These are phyloP conservation scores for Blumeriella jaapii DNA, from an alignment of 2,329 filamentous ascomycete species.

Conservation along the genomic window DNA sequence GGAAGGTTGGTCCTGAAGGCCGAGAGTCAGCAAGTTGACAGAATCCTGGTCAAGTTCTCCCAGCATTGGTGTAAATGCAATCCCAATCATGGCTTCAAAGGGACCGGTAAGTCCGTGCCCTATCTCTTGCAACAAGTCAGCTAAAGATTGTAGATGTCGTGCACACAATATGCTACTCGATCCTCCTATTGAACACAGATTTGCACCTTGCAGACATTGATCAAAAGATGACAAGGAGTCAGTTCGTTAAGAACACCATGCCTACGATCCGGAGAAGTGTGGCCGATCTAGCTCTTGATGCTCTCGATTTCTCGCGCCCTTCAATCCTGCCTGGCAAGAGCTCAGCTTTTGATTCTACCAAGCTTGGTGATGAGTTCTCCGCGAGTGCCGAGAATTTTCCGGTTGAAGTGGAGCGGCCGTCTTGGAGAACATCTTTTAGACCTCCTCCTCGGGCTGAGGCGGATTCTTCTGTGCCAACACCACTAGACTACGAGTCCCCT, in stretches of 20 bases:
- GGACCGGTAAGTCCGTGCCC: conserved; percentile 48
- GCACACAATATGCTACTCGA: conserved; percentile 92
- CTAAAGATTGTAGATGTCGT: conserved; percentile 58
- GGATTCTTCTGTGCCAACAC: conserved; percentile 24
- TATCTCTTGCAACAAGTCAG: neutral
- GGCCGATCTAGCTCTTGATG: conserved; percentile 57
- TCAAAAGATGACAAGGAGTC: conserved; percentile 86
- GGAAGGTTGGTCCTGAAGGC: conserved; percentile 71
- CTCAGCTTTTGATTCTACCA: conserved; percentile 17
- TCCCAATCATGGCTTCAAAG: conserved; percentile 83
- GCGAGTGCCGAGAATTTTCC: conserved; percentile 21
- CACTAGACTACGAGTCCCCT: conserved; percentile 27
- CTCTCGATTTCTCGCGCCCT: conserved; percentile 42
- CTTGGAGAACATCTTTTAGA: conserved; percentile 26
- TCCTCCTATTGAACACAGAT: conserved; percentile 92
- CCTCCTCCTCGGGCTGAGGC: conserved; percentile 19
- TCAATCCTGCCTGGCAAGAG: conserved; percentile 37
- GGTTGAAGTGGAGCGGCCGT: conserved; percentile 25
- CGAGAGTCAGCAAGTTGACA: conserved; percentile 93
- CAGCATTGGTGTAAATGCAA: conserved; percentile 91
- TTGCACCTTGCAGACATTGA: conserved; percentile 91
- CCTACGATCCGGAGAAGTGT: conserved; percentile 73
- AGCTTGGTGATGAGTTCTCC: conserved; percentile 6
- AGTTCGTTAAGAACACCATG: conserved; percentile 96
- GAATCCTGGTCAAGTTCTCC: conserved; percentile 82